Percentiles rank a stretch among this genome's conserved stretches.
phyloP scores from a whole-genome alignment of 495 filamentous ascomycete genomes.

The Bacidia gigantensis region DNA sequence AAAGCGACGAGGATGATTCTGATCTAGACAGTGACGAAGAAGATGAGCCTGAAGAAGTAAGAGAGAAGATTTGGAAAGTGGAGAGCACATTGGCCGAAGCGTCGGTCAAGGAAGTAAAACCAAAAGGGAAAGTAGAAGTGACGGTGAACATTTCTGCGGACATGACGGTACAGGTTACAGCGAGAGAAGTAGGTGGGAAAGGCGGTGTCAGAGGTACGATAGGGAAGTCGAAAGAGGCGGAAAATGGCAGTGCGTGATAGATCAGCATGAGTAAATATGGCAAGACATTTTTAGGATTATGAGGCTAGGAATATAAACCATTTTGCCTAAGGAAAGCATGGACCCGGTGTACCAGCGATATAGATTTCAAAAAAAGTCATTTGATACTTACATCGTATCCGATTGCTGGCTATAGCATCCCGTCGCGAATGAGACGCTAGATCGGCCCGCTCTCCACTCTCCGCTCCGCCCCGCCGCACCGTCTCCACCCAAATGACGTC shows the following conservation, averaged over 20 bases:
- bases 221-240: conserved; percentile 27
- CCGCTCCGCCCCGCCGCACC: no score
- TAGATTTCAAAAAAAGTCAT: no score
- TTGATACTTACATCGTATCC: no score
- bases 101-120: conserved; percentile 66
- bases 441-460: no score
- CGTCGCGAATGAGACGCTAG: no score
- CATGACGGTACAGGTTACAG: conserved; percentile 61
- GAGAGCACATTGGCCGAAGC: conserved; percentile 76
- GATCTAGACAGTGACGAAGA: conserved; percentile 50
- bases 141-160: conserved; percentile 74
- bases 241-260: conserved; percentile 30
- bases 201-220: conserved; percentile 66
- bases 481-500: no score
- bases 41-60: conserved; percentile 74
- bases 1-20: conserved; percentile 50
- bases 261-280: no score
- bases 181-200: conserved; percentile 74
- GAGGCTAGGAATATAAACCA: no score
- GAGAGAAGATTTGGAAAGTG: conserved; percentile 87
- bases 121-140: conserved; percentile 83
- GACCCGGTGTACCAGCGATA: no score
- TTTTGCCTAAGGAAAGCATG: no score
- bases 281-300: no score
- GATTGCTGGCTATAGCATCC: no score